Conservation (phyloP, 116 monocot genomes). For the Phalaenopsis hybrid region DNA sequence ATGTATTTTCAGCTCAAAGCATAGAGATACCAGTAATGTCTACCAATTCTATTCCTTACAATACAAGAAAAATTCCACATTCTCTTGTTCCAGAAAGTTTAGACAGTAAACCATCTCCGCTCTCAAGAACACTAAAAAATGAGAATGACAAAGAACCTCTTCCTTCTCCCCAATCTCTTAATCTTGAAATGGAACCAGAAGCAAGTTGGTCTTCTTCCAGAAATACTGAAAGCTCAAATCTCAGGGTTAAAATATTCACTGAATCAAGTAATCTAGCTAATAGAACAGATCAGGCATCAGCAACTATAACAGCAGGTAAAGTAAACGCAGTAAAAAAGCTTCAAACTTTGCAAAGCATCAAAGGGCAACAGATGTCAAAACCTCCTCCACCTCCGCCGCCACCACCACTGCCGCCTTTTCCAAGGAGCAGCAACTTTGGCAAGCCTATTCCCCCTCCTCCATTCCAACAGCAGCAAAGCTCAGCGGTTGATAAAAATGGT, state of each 20-base stretch:
- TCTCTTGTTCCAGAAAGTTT: neutral
- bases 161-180: no score
- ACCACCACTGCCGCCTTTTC: conserved; percentile 17
- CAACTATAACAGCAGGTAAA: no score
- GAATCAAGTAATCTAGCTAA: no score
- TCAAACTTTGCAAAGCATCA: neutral
- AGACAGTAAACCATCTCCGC: neutral
- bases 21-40: no score
- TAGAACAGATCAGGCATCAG: neutral
- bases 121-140: neutral
- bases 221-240: neutral
- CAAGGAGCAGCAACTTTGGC: conserved; percentile 5
- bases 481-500: conserved; percentile 32
- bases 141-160: neutral
- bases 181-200: no score
- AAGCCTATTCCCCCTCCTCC: conserved; percentile 15
- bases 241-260: neutral
- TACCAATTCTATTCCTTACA: neutral
- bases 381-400: conserved; percentile 15
- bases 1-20: neutral
- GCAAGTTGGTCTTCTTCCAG: neutral
- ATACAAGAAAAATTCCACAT: no score
- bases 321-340: neutral
- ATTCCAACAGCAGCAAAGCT: conserved; percentile 9
- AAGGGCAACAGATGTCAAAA: neutral